Evolutionary conservation across 345 rosid species (phyloP), one percentile per base, ranked within the genome.

Genomic region (Murraya koenigii): DNA sequence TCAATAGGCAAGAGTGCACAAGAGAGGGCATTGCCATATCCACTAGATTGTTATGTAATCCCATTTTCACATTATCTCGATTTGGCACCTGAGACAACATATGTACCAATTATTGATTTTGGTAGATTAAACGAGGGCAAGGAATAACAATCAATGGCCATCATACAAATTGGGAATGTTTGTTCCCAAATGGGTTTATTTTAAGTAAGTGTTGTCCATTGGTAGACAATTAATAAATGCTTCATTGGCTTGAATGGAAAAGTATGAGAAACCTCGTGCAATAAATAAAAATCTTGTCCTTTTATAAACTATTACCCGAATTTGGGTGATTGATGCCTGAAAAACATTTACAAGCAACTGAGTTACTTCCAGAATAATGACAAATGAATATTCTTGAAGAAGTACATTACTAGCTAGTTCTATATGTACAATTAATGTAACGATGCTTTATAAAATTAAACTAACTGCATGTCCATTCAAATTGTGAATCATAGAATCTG

Each of bases 401-500:
- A 41, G 15, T 11, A 11, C 49, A 3, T 41, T 41, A n/a, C 49
- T 41, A 41, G 49, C 49, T 41, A 0, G 49, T 41, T 4, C 1
- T 41, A 4, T 9, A 0, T 0, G 15, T 60, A 60, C 3, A 56
- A 36, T 2, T 49, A 55, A 10, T 13, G 7, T 19, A 2, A 44
- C 4, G 25, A 30, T 28, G 14, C 36, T 6, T 41, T 41, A 3
- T 41, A 41, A 11, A 41, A 41, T n/a, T 20, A 41, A 36, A 15
- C 14, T 28, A 71, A 14, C 33, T 2, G 17, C 58, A 30, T 44
- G 38, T 19, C 44, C 4, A 8, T 55, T 28, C 25, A 90, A 95
- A 80, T 93, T 36, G 82, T 87, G 49, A 88, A 91, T 76, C 90
- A 89, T 77, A 90, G 93, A 64, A 90, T 93, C 59, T 26, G 83